Evolutionary conservation across 805 yeast species (phyloP), one percentile per base, ranked within the genome.

Genomic region (Zygoascus biomembranicola): DNA sequence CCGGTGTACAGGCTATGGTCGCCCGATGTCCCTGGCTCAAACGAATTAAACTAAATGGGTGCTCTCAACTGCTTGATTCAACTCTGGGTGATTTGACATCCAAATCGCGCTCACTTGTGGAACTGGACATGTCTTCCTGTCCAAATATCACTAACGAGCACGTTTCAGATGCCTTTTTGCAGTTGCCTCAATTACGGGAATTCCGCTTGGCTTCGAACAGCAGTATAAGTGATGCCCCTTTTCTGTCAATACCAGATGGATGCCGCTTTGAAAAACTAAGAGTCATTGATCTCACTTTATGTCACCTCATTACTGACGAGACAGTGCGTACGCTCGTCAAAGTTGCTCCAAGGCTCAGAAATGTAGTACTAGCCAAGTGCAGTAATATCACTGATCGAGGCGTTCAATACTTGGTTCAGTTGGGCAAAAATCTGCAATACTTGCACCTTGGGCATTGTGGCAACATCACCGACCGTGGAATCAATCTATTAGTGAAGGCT

Each of bases 401-500:
- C 2, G 71, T 92, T 43, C 74, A 81, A 50, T 80, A 87, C 16
- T 74, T 94, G 57, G 78, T 95, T 6, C 76, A 75, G 32, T 74
- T 94, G 55, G 95, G 92, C 3, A 79, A 85, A 63, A 83, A 84
- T 60, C 74, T 92, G 60, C 97, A 90, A 64, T 89, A 90, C 61
- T 77, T 94, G 50, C 98, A 94, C 71, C 77, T 92, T 56, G 98
- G 98, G 16, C 98, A 92, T 71, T 94, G 99, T 72, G 78, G 82
- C 47, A 81, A 85, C 63, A 86, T 92, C 54, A 92, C 97, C 1
- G 98, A 92, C 70, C 78, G 76, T 57, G 97, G 97, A 19, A 94
- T 94, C 16, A 77, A 80, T 31, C 75, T 79, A 10, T 73, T 92
- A 56, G 87, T 88, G 11, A 77, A 85, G 58, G 77, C 78, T 47